Base-by-base conservation (phyloP, 768 basidiomycete species). In the Hydnum rufescens region DNA sequence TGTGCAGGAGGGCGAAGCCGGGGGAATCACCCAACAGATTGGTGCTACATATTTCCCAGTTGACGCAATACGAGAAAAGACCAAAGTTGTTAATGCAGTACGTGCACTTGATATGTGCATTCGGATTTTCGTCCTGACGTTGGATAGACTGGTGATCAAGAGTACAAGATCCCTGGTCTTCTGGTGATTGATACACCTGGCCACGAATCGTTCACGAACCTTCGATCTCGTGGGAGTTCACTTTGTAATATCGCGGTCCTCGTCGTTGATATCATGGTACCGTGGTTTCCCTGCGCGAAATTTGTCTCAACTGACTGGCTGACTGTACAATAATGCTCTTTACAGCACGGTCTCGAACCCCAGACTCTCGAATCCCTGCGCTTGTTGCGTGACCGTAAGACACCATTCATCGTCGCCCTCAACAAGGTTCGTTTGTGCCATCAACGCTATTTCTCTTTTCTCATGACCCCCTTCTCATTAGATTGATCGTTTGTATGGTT, bases 31-130 rank as follows among this genome's bases (percentile, higher is more conserved):
- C 0, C 95, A 97, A 66, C 95, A 99, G 65, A 99, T 99, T 58
- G 95, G 95, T 72, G 95, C 95, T 22, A 97, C 95, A 0, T 99
- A 92, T 71, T 97, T 99, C 78, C 95, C 95, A 32, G 81, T 83
- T 30, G 84, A 88, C 3, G 92, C 93, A 4, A 95, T 99, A 66
- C 77, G 79, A 67, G 75, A 75, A 36, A 97, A 97, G 73, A 97
- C 95, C 4, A 71, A 71, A 13, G 90, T 96, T n/a, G 68, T 97
- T 69, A 93, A 96, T 68, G 82, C 74, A 66, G 87, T 80, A 57
- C 52, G 64, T 60, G 28, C 36, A 0, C 13, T 47, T 28, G 26
- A 47, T 50, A 16, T 28, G 26, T 26, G 16, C 25, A 16, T 50
- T 50, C 49, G 23, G 18, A 29, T 18, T 31, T 50, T 32, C 18